A percentile compares a stretch with the other conserved stretches of the same genome.
Conservation (phyloP, 352 stramenopile genomes). For the Pythium plurisporium region DNA sequence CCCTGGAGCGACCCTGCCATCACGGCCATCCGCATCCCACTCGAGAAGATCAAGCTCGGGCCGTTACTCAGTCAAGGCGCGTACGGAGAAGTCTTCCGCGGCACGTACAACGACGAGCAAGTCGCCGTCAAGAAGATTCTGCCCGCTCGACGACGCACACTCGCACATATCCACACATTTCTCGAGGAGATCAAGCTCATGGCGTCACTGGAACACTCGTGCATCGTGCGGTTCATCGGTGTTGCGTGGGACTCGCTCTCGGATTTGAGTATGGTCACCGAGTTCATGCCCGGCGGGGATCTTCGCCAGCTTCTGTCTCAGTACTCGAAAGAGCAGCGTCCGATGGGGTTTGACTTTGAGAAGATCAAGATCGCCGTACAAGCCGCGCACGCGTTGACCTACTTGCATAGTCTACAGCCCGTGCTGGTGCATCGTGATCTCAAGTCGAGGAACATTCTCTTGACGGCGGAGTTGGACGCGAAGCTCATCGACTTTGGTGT, state of each 20-base stretch:
- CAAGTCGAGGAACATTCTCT: slow-evolving; percentile 41
- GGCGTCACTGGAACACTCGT: slow-evolving; percentile 30
- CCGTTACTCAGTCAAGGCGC: slow-evolving; percentile 3
- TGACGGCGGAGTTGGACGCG: slow-evolving; percentile 22
- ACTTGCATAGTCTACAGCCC: slow-evolving; percentile 30
- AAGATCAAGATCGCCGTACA: slow-evolving; percentile 38
- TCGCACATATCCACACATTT: background rate
- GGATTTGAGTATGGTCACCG: slow-evolving; percentile 31
- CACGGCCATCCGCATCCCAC: slow-evolving; percentile 3
- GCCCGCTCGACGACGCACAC: background rate
- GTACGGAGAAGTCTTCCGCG: background rate
- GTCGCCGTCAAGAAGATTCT: slow-evolving; percentile 7
- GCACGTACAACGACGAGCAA: background rate
- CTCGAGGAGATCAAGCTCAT: slow-evolving; percentile 24
- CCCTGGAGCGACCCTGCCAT: background rate
- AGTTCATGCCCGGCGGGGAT: slow-evolving; percentile 41
- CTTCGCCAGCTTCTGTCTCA: slow-evolving; percentile 25
- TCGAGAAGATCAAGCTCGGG: background rate
- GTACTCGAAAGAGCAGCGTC: slow-evolving; percentile 9
- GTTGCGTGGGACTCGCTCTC: slow-evolving; percentile 34
- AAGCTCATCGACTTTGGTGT: slow-evolving; percentile 48
- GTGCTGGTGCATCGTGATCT: slow-evolving; percentile 36
- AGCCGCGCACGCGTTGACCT: slow-evolving; percentile 27
- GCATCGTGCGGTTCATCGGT: slow-evolving; percentile 40
- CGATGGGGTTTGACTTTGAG: slow-evolving; percentile 18